Evolutionary conservation across 192 early-diverging fungal genomes (phyloP).

Genomic region (Funneliformis mosseae): DNA sequence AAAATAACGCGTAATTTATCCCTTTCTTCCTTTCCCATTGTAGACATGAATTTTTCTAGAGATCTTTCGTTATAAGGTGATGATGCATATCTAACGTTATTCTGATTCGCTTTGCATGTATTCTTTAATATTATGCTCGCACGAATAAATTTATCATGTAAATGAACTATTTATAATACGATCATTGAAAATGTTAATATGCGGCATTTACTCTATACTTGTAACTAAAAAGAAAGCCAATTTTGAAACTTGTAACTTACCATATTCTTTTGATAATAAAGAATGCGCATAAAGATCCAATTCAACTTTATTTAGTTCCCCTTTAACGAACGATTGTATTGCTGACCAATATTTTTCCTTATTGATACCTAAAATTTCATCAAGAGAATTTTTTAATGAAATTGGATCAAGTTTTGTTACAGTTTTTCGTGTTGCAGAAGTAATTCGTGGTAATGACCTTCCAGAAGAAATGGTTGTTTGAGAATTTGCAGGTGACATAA

Average conservation of each 20-base stretch:
- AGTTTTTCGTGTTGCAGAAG: not conserved
- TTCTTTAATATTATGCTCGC: not conserved
- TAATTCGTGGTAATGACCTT: not conserved
- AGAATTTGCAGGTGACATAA: not conserved
- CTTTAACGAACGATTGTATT: constrained; percentile 1
- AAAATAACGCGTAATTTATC: constrained; percentile 4
- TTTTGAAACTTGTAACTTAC: not conserved
- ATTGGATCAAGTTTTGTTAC: not conserved
- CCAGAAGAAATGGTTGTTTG: not conserved
- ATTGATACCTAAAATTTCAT: not conserved
- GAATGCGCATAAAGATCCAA: constrained; percentile 1
- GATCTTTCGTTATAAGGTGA: not conserved
- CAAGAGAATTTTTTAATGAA: not conserved
- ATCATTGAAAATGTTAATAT: not conserved
- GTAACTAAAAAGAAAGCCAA: not conserved
- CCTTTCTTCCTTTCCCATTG: constrained; percentile 14
- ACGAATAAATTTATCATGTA: constrained; percentile 19
- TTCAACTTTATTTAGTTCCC: not conserved
- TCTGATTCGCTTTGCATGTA: not conserved
- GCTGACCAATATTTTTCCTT: constrained; percentile 3
- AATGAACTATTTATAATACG: not conserved
- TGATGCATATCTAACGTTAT: not conserved
- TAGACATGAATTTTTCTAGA: not conserved
- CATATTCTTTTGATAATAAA: not conserved
- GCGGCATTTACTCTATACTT: not conserved